Percentiles rank a stretch among this genome's conserved stretches.
These are phyloP conservation scores for Cicer chorassanicum DNA, from an alignment of 306 rosid species.

Conservation along the genomic window DNA sequence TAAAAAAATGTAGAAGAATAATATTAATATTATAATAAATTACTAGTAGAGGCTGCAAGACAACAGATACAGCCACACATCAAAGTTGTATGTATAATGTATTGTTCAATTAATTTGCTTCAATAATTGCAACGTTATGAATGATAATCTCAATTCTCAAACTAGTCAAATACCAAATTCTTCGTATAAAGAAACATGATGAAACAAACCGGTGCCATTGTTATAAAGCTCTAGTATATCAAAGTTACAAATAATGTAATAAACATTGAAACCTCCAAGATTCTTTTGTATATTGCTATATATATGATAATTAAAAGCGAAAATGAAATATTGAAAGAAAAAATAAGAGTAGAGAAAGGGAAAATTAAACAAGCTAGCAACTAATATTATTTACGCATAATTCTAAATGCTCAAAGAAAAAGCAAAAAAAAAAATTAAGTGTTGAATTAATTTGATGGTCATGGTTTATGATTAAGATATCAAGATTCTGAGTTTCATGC, in stretches of 20 bases:
- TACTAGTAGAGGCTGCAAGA: conserved; percentile 12
- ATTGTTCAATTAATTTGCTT: conserved; percentile 32
- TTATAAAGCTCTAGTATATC: not conserved
- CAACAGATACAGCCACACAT: conserved; percentile 37
- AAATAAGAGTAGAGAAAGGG: not conserved
- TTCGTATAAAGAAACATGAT: conserved; percentile 7
- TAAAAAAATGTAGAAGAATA: not conserved
- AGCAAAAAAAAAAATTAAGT: not conserved
- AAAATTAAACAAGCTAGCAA: conserved; percentile 29
- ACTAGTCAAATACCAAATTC: conserved; percentile 43
- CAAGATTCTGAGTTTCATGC: conserved; percentile 49
- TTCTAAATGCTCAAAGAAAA: conserved; percentile 39
- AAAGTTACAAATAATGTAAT: conserved; percentile 26
- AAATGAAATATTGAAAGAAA: conserved; percentile 8
- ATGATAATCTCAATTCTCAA: conserved; percentile 26
- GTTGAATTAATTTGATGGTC: conserved; percentile 57
- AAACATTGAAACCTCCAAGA: conserved; percentile 36
- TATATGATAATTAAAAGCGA: conserved; percentile 39
- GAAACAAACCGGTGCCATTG: conserved; percentile 5
- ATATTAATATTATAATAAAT: not conserved
- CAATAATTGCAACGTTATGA: conserved; percentile 37
- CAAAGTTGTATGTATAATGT: conserved; percentile 3
- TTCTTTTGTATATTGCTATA: conserved; percentile 37
- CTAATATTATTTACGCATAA: conserved; percentile 70
- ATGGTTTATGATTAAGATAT: conserved; percentile 55